Evolutionary conservation across 192 early-diverging fungal species (phyloP), one percentile per base, ranked within the genome.

Genomic region (Blastocladiella britannica): DNA sequence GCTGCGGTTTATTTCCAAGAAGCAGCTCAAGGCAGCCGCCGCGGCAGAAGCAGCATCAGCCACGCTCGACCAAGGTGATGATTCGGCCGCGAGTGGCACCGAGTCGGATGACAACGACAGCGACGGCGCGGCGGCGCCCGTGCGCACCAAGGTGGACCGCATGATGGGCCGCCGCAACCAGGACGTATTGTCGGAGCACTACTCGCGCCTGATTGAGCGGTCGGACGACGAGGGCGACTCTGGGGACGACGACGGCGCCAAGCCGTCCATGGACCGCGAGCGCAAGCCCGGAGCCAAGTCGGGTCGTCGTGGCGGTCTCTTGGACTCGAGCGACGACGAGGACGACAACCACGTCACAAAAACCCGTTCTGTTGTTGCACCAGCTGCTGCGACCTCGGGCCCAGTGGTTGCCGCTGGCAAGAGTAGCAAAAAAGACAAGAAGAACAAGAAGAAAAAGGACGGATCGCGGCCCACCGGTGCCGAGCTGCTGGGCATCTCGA

Each of bases 111-210:
- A 63, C 56, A 55, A 59, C 53, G 56, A 71, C 29, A 5, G 53
- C 53, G 3, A 8, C 7, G 12, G 47, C 5, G 61, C 58, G 58
- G 62, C 60, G 52, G 57, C 65, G 43, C 58, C 68, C 51, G 64
- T 78, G 55, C 79, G 75, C 58, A 93, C 88, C 20, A 88, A 85
- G 31, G 77, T 91, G 6, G 93, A 94, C 56, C 84, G 85, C 62
- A 83, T 95, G 88, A 91, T 98, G 72, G 75, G 74, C 6, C 80
- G 87, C 61, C 88, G 88, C 71, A 98, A 98, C 75, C 79, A 82
- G 54, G 82, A 79, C 51, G 81, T 93, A 29, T 63, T 98, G 56
- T 85, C 91, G 1, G 84, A 87, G 25, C 92, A 96, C 70, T 98
- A 94, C 72, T 74, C 72, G 60, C 86, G 82, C 58, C 68, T 96